These are phyloP conservation scores for Fusarium newnesense DNA, from an alignment of 2,329 filamentous ascomycete species.

Conservation along the genomic window DNA sequence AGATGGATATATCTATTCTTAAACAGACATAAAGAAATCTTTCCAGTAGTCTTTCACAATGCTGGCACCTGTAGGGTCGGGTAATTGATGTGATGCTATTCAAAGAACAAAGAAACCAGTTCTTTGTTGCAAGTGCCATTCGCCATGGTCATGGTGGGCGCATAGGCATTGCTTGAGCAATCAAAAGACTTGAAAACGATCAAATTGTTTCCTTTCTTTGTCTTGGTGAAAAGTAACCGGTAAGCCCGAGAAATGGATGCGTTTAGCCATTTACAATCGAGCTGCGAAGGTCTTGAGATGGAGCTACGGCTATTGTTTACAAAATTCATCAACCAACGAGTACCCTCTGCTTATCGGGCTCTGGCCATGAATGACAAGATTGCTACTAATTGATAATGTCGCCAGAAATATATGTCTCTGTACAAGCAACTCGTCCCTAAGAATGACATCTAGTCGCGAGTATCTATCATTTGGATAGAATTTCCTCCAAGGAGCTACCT, in stretches of 20 bases:
- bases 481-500: background rate
- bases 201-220: slow-evolving; percentile 4
- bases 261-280: background rate
- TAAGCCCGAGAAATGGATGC: background rate
- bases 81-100: slow-evolving; percentile 9
- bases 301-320: too few relatives aligned
- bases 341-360: background rate
- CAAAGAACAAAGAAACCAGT: slow-evolving; percentile 37
- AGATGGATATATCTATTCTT: slow-evolving; percentile 1
- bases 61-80: background rate
- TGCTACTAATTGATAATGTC: too few relatives aligned
- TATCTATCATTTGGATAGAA: background rate
- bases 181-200: background rate
- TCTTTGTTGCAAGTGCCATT: slow-evolving; percentile 25
- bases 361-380: too few relatives aligned
- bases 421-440: background rate
- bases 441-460: background rate
- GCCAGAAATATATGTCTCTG: background rate
- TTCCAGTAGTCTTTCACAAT: background rate
- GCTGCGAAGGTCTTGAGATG: too few relatives aligned
- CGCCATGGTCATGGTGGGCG: background rate
- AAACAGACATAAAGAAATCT: background rate
- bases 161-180: slow-evolving; percentile 13
- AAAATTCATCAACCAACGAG: background rate
- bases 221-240: background rate